These are phyloP conservation scores for Gastrolobium bilobum DNA, from an alignment of 306 rosid species.

Conservation along the genomic window DNA sequence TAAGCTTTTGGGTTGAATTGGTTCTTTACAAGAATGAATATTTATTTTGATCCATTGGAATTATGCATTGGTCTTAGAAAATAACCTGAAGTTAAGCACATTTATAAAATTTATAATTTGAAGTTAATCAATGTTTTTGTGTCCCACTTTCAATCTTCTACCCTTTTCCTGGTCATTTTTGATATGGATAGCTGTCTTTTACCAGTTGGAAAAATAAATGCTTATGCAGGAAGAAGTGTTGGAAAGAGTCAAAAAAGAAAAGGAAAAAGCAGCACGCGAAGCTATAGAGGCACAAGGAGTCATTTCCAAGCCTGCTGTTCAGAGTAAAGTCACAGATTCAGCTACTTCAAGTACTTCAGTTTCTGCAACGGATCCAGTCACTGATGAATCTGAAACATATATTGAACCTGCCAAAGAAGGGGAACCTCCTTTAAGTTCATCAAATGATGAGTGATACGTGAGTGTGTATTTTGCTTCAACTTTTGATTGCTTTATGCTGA, in stretches of 20 bases:
- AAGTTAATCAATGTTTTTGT: conserved; percentile 18
- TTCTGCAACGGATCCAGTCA: conserved; percentile 39
- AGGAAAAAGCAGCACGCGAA: conserved; percentile 88
- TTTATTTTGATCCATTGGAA: conserved; percentile 9
- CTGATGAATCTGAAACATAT: conserved; percentile 46
- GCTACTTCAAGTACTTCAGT: conserved; percentile 44
- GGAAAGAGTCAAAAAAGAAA: conserved; percentile 84
- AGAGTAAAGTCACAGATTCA: conserved; percentile 35
- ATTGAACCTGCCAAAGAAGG: conserved; percentile 1
- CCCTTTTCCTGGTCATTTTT: background rate
- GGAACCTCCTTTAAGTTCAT: conserved; percentile 40
- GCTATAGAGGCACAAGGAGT: conserved; percentile 70
- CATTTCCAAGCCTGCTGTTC: conserved; percentile 44
- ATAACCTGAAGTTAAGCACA: background rate
- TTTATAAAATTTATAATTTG: background rate
- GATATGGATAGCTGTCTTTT: background rate
- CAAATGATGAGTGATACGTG: conserved; percentile 42
- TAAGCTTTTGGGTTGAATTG: no score
- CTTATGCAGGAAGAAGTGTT: conserved; percentile 79
- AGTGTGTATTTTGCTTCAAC: conserved; percentile 13
- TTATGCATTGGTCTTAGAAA: background rate
- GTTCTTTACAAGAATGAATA: background rate
- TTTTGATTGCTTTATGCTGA: conserved; percentile 19
- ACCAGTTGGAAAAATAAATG: conserved; percentile 36
- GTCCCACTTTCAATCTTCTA: background rate